phyloP scores from a whole-genome alignment of 306 rosid genomes.

The Vachellia pachyceras region DNA sequence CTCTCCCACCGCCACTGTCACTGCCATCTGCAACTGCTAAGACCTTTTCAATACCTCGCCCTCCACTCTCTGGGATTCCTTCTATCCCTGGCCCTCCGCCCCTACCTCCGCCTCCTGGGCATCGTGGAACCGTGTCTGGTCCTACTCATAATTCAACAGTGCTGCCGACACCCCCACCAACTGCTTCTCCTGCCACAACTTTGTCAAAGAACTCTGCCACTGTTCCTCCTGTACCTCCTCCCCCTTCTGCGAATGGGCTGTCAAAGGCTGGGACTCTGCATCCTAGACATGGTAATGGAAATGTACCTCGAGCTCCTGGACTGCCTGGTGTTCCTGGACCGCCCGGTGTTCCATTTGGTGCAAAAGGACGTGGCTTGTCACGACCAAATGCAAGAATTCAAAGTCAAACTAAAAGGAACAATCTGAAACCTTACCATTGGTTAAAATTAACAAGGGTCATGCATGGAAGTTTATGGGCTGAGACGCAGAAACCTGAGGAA shows the following conservation, averaged over 20 bases:
- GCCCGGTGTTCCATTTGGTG: constrained; percentile 64
- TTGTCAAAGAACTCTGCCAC: constrained; percentile 32
- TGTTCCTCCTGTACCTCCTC: constrained; percentile 79
- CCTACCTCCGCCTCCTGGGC: constrained; percentile 49
- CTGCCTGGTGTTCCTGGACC: constrained; percentile 67
- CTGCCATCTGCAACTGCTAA: not conserved
- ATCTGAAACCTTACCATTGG: constrained; percentile 98
- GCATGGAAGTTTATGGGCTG: constrained; percentile 99
- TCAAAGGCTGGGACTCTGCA: constrained; percentile 45
- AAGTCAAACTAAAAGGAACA: constrained; percentile 64
- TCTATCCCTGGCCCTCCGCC: not conserved
- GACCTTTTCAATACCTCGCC: not conserved
- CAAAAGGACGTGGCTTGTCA: constrained; percentile 69
- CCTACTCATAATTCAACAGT: constrained; percentile 46
- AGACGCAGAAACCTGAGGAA: constrained; percentile 82
- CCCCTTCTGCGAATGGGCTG: constrained; percentile 58
- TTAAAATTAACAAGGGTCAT: constrained; percentile 88
- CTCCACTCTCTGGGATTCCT: not conserved
- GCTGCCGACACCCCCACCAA: constrained; percentile 76
- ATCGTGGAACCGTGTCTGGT: constrained; percentile 36
- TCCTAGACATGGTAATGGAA: constrained; percentile 45
- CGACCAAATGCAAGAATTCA: constrained; percentile 58
- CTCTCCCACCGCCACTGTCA: constrained; percentile 34
- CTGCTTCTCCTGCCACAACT: constrained; percentile 46
- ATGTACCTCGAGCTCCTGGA: constrained; percentile 72